These are phyloP conservation scores for Skeletonema costatum DNA, from an alignment of 108 stramenopile species.

Conservation along the genomic window DNA sequence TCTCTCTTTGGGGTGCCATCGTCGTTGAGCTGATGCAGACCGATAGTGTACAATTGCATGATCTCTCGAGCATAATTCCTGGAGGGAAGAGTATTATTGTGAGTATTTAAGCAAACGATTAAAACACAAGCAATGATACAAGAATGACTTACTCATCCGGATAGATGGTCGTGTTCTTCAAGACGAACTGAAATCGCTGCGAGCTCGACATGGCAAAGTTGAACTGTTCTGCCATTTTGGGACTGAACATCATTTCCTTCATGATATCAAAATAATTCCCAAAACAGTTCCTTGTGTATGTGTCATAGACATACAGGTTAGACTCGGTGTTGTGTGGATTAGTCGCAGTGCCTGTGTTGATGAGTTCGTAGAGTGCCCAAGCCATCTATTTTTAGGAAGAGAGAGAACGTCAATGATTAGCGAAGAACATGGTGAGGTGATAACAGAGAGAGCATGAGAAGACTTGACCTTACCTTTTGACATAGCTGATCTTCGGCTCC, in stretches of 20 bases:
- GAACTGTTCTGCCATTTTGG: constrained; percentile 61
- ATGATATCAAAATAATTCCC: constrained; percentile 60
- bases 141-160: not conserved
- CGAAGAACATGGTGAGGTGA: not conserved
- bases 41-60: constrained; percentile 51
- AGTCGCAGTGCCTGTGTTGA: constrained; percentile 46
- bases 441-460: not conserved
- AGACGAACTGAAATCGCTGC: not conserved
- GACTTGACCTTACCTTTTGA: not conserved
- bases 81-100: no score
- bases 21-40: constrained; percentile 32
- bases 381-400: constrained; percentile 60
- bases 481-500: constrained; percentile 43
- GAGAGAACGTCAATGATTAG: not conserved
- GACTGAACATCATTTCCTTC: constrained; percentile 56
- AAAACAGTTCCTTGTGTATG: constrained; percentile 65
- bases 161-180: not conserved
- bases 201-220: constrained; percentile 25
- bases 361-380: constrained; percentile 74
- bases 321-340: constrained; percentile 44
- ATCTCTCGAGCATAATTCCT: constrained; percentile 48
- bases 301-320: constrained; percentile 60
- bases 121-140: not conserved
- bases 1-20: constrained; percentile 40
- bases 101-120: not conserved